A percentile compares a stretch with the other conserved stretches of the same genome.
These are phyloP conservation scores for Megacollybia marginata DNA, from an alignment of 768 basidiomycete species.

Conservation along the genomic window DNA sequence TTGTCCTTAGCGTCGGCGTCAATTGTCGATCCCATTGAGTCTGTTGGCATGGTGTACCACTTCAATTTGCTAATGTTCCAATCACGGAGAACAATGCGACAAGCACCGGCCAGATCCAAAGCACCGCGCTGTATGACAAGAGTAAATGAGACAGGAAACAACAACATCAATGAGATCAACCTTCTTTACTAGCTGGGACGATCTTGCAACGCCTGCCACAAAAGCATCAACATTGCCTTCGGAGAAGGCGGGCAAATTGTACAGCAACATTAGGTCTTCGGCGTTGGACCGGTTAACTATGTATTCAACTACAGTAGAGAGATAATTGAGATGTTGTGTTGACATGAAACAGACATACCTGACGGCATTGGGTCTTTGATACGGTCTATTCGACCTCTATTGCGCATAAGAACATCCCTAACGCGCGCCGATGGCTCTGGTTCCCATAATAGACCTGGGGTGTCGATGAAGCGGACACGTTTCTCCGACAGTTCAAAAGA, in stretches of 20 bases:
- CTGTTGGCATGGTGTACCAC: constrained; percentile 55
- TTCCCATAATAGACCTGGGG: constrained; percentile 72
- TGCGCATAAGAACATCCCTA: constrained; percentile 72
- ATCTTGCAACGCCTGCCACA: constrained; percentile 69
- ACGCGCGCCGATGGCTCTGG: constrained; percentile 36
- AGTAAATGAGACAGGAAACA: constrained; percentile 1
- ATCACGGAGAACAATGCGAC: constrained; percentile 75
- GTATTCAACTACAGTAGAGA: constrained; percentile 43
- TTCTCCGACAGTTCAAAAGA: constrained; percentile 38
- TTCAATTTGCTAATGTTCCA: constrained; percentile 74
- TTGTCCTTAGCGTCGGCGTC: constrained; percentile 26
- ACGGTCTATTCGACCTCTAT: constrained; percentile 75
- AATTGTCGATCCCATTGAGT: constrained; percentile 1
- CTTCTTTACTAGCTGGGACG: constrained; percentile 71
- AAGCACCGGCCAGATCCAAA: constrained; percentile 66
- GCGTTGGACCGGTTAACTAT: constrained; percentile 61
- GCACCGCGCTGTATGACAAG: constrained; percentile 50
- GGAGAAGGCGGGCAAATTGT: constrained; percentile 74
- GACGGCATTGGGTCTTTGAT: constrained; percentile 73
- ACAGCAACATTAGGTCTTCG: constrained; percentile 87
- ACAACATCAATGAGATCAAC: constrained; percentile 27
- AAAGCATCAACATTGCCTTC: constrained; percentile 64
- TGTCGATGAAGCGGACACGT: constrained; percentile 70
- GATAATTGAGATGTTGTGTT: constrained; percentile 2
- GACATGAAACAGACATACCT: constrained; percentile 36